Evolutionary conservation across 2,329 filamentous ascomycete species (phyloP).

Genomic region (Venturia asperata): DNA sequence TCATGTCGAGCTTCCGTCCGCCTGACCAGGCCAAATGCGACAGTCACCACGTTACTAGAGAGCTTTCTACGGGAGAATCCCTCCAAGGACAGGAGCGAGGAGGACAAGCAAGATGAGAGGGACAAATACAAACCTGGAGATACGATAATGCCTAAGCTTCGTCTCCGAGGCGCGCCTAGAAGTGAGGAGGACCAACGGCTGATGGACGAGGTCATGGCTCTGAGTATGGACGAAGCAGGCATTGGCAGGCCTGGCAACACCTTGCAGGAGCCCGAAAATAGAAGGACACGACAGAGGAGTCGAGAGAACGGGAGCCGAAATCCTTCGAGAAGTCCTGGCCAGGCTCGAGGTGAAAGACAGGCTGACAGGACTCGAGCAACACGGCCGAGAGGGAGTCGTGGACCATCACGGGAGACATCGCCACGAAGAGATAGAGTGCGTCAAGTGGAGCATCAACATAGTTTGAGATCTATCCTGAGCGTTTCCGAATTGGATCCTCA

Average conservation of each 20-base stretch:
- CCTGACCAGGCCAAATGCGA: slow-evolving; percentile 83
- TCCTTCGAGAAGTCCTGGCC: slow-evolving; percentile 23
- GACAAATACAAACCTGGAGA: slow-evolving; percentile 75
- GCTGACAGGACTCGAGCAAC: slow-evolving; percentile 24
- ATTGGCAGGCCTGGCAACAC: slow-evolving; percentile 31
- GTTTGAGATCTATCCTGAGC: slow-evolving; percentile 75
- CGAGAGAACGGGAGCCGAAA: slow-evolving; percentile 17
- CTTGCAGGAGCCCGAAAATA: slow-evolving; percentile 11
- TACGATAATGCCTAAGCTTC: slow-evolving; percentile 61
- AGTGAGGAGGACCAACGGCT: slow-evolving; percentile 60
- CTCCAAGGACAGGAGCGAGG: slow-evolving; percentile 57
- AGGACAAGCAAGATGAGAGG: slow-evolving; percentile 70
- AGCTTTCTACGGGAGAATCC: slow-evolving; percentile 80
- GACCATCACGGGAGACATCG: slow-evolving; percentile 18
- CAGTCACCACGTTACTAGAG: slow-evolving; percentile 80
- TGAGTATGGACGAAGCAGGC: slow-evolving; percentile 65
- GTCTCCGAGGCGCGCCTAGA: slow-evolving; percentile 44
- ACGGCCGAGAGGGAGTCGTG: slow-evolving; percentile 22
- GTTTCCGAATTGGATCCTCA: slow-evolving; percentile 67
- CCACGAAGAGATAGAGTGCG: slow-evolving; percentile 30
- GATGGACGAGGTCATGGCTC: slow-evolving; percentile 62
- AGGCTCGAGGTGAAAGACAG: slow-evolving; percentile 31
- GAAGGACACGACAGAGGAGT: slow-evolving; percentile 28
- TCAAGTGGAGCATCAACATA: slow-evolving; percentile 82
- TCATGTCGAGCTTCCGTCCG: slow-evolving; percentile 83